These are phyloP conservation scores for Dioszegia hungarica DNA, from an alignment of 768 basidiomycete genomes.

Conservation along the genomic window DNA sequence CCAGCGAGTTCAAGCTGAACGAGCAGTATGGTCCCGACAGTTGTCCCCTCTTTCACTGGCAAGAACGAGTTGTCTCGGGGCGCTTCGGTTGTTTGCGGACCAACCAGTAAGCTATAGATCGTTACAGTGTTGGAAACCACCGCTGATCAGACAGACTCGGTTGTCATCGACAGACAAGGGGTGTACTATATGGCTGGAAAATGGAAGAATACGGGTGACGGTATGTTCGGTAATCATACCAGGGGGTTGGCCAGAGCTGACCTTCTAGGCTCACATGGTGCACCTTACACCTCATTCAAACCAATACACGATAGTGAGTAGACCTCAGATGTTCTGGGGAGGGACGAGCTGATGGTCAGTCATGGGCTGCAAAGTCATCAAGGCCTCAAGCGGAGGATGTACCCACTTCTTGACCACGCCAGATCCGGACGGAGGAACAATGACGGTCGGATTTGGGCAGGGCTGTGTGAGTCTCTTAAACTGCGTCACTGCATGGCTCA, in stretches of 20 bases:
- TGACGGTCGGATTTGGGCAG: conserved; percentile 64
- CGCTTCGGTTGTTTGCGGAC: conserved; percentile 66
- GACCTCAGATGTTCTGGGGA: neutral
- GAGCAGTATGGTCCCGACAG: conserved; percentile 61
- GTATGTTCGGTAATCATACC: conserved; percentile 49
- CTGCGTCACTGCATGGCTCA: conserved; percentile 1
- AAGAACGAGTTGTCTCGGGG: conserved; percentile 63
- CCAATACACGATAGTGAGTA: conserved; percentile 81
- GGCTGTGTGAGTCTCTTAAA: conserved; percentile 19
- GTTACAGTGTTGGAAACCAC: neutral
- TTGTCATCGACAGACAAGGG: conserved; percentile 76
- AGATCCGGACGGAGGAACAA: conserved; percentile 64
- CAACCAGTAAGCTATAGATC: conserved; percentile 54
- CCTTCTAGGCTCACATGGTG: conserved; percentile 74
- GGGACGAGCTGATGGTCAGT: conserved; percentile 11
- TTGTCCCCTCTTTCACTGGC: conserved; percentile 81
- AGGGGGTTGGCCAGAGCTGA: neutral
- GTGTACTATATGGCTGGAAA: conserved; percentile 51
- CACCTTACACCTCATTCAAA: conserved; percentile 75
- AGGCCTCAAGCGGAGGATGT: conserved; percentile 74
- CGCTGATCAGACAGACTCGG: conserved; percentile 27
- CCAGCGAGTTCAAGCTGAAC: conserved; percentile 4
- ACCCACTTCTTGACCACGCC: conserved; percentile 74
- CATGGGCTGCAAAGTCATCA: conserved; percentile 72
- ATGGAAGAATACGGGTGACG: conserved; percentile 96